Percentiles rank a stretch among this genome's conserved stretches.
These are phyloP conservation scores for Chaetomiaceae sp. DNA, from an alignment of 2,329 filamentous ascomycete species.

Conservation along the genomic window DNA sequence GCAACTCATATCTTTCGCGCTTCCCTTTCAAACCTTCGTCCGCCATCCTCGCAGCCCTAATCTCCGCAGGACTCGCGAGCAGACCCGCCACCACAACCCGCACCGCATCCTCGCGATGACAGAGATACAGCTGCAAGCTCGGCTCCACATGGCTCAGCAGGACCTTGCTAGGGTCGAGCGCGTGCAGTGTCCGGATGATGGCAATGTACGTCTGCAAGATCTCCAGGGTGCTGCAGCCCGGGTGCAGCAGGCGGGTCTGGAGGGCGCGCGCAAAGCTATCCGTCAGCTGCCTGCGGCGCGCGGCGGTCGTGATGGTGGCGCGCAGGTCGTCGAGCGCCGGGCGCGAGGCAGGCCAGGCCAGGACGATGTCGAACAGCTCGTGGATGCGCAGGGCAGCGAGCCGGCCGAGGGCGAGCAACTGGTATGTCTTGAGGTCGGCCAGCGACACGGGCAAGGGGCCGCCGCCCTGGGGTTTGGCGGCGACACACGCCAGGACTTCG, in stretches of 20 bases:
- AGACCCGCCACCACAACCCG: conserved; percentile 70
- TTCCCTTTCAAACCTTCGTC: conserved; percentile 24
- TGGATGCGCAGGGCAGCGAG: conserved; percentile 63
- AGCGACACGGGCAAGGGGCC: conserved; percentile 38
- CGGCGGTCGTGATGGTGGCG: conserved; percentile 61
- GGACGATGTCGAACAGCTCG: conserved; percentile 73
- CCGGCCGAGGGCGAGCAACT: conserved; percentile 61
- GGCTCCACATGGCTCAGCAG: conserved; percentile 68
- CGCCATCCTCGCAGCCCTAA: conserved; percentile 24
- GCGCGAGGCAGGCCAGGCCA: conserved; percentile 65
- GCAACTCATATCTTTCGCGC: not conserved
- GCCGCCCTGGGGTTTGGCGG: conserved; percentile 28
- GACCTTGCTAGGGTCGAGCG: conserved; percentile 70
- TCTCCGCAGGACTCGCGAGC: conserved; percentile 53
- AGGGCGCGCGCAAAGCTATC: conserved; percentile 61
- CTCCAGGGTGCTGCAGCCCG: conserved; percentile 67
- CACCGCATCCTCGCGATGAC: conserved; percentile 68
- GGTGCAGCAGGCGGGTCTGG: conserved; percentile 62
- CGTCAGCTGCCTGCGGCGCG: conserved; percentile 63
- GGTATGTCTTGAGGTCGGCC: conserved; percentile 60
- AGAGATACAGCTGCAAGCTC: conserved; percentile 68
- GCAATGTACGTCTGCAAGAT: conserved; percentile 73
- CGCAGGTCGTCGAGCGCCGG: conserved; percentile 70
- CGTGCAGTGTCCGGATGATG: conserved; percentile 71
- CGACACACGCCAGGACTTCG: conserved; percentile 50